A percentile compares a stretch with the other conserved stretches of the same genome.
Conservation (phyloP, 305 asterid species). For the Plantago lanceolata region DNA sequence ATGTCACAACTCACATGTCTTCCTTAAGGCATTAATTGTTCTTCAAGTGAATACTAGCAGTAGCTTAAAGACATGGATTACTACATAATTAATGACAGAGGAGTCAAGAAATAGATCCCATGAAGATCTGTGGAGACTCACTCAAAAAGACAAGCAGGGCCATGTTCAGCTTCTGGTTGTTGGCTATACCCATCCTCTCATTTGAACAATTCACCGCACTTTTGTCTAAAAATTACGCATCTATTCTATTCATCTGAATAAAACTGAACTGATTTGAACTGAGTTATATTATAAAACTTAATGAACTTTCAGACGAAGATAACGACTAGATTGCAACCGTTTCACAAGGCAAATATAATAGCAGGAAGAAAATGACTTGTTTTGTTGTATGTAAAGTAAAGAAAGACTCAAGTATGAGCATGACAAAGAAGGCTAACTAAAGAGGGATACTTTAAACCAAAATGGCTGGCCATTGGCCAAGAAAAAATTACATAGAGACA, state of each 20-base stretch:
- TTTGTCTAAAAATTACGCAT: background rate
- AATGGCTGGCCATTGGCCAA: conserved; percentile 15
- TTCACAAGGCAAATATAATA: background rate
- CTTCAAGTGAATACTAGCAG: too few species aligned
- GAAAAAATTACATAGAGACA: background rate
- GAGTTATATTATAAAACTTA: too few species aligned
- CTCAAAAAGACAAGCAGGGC: conserved; percentile 37
- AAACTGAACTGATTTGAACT: too few species aligned
- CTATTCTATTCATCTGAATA: too few species aligned
- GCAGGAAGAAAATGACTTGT: conserved; percentile 3
- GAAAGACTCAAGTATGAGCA: background rate
- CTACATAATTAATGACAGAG: conserved; percentile 23
- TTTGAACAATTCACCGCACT: conserved; percentile 3
- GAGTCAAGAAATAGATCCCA: conserved; percentile 38
- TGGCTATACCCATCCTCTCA: conserved; percentile 20
- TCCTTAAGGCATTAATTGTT: background rate
- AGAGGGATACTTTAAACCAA: conserved; percentile 6
- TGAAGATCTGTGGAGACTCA: conserved; percentile 56
- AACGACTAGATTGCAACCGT: background rate
- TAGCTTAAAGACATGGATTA: background rate
- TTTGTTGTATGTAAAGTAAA: background rate
- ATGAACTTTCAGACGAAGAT: too few species aligned
- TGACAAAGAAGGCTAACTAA: background rate
- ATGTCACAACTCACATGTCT: background rate
- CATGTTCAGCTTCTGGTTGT: conserved; percentile 34